Conservation (phyloP, 352 stramenopile genomes). For the Saprolegnia parasitica region DNA sequence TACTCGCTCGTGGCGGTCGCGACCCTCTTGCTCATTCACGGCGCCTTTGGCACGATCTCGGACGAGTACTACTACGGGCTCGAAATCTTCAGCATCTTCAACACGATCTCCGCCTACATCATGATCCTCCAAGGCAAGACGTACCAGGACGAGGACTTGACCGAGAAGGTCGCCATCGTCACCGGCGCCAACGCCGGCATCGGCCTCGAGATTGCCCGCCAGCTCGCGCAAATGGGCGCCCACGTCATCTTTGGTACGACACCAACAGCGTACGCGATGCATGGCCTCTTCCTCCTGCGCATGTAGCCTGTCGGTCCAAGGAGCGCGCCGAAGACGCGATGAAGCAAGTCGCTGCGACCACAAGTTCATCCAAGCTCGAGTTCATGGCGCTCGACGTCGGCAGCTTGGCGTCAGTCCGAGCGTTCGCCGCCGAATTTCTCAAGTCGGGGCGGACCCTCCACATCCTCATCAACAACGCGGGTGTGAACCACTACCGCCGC, state of each 20-base stretch:
- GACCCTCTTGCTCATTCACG: constrained; percentile 2
- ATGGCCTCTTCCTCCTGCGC: background rate
- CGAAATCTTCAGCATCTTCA: constrained; percentile 14
- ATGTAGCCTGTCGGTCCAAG: constrained; percentile 24
- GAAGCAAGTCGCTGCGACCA: background rate
- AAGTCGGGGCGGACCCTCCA: constrained; percentile 30
- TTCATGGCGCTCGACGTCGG: constrained; percentile 35
- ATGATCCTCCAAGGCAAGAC: constrained; percentile 19
- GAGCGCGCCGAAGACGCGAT: constrained; percentile 26
- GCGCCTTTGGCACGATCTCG: background rate
- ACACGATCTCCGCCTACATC: constrained; percentile 13
- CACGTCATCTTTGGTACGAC: constrained; percentile 54
- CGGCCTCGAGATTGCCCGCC: constrained; percentile 63
- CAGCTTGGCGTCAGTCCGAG: constrained; percentile 34
- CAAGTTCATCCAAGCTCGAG: constrained; percentile 7
- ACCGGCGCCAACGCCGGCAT: constrained; percentile 85
- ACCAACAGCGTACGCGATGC: background rate
- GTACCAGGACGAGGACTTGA: constrained; percentile 19
- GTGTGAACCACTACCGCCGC: constrained; percentile 31
- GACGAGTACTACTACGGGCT: constrained; percentile 18
- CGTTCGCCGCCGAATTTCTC: constrained; percentile 28
- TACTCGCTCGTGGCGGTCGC: constrained; percentile 4
- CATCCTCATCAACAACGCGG: constrained; percentile 44
- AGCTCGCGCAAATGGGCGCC: constrained; percentile 51
- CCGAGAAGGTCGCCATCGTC: constrained; percentile 66